Evolutionary conservation across 148 eudicot species (phyloP).

Genomic region (Nepenthes gracilis): DNA sequence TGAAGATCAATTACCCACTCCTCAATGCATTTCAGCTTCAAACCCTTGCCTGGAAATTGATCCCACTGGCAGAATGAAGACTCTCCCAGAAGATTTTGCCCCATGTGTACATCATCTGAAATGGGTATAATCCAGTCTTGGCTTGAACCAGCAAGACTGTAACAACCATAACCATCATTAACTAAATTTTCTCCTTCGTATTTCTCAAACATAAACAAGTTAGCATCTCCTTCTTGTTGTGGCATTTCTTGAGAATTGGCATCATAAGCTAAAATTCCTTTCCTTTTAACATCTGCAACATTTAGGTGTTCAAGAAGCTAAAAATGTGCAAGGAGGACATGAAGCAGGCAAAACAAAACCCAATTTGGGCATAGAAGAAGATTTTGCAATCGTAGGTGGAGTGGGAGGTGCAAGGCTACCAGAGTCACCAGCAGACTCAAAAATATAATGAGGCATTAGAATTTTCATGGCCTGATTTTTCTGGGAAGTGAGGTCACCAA

Average conservation of each 20-base stretch:
- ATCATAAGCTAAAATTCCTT: slow-evolving; percentile 19
- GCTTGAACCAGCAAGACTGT: slow-evolving; percentile 44
- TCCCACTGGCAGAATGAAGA: slow-evolving; percentile 25
- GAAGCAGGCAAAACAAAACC: slow-evolving; percentile 9
- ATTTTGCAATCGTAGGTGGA: slow-evolving; percentile 30
- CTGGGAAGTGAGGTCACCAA: slow-evolving; percentile 21
- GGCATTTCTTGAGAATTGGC: slow-evolving; percentile 1
- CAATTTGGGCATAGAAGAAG: slow-evolving; percentile 55
- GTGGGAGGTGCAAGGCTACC: slow-evolving; percentile 16
- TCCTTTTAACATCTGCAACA: slow-evolving; percentile 18
- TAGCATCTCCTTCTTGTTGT: slow-evolving; percentile 16
- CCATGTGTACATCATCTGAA: slow-evolving; percentile 25
- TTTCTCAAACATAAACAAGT: slow-evolving; percentile 16
- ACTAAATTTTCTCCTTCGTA: slow-evolving; percentile 24
- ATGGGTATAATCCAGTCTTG: slow-evolving; percentile 78
- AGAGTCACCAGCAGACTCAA: slow-evolving; percentile 17
- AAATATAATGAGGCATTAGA: slow-evolving; percentile 16
- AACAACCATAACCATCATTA: slow-evolving; percentile 32
- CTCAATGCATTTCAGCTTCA: slow-evolving; percentile 57
- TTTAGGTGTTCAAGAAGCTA: slow-evolving; percentile 32
- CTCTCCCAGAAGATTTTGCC: slow-evolving; percentile 19
- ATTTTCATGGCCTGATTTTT: slow-evolving; percentile 22
- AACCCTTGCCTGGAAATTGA: slow-evolving; percentile 33
- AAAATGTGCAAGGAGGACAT: slow-evolving; percentile 4
- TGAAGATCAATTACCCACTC: slow-evolving; percentile 76